Evolutionary conservation across 2,329 filamentous ascomycete genomes (phyloP).

Genomic region (Pestalotiopsis sp.): DNA sequence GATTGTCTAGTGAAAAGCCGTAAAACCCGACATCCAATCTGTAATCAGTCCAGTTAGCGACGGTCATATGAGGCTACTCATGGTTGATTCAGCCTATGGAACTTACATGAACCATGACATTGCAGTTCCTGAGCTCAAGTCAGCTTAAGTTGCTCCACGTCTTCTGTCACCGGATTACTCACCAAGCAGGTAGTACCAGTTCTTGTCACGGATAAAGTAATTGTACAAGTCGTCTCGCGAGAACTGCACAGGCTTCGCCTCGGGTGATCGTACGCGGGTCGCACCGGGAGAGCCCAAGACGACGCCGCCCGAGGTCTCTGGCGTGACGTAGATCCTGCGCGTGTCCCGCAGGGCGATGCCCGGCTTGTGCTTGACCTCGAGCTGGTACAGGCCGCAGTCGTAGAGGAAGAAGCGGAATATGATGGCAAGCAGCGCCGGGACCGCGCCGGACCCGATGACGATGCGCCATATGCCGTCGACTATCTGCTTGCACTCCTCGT

Average conservation of each 20-base stretch:
- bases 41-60: slow-evolving; percentile 9
- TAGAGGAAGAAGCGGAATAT: slow-evolving; percentile 69
- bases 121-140: slow-evolving; percentile 15
- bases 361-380: slow-evolving; percentile 66
- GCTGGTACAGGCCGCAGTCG: slow-evolving; percentile 66
- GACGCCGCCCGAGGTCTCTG: slow-evolving; percentile 33
- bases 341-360: slow-evolving; percentile 61
- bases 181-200: slow-evolving; percentile 47
- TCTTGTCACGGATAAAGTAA: slow-evolving; percentile 52
- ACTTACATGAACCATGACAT: slow-evolving; percentile 20
- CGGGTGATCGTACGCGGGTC: slow-evolving; percentile 21
- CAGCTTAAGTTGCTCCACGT: not conserved
- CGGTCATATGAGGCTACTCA: too few species aligned
- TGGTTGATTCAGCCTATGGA: slow-evolving; percentile 7
- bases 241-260: slow-evolving; percentile 49
- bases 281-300: slow-evolving; percentile 33
- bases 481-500: slow-evolving; percentile 46
- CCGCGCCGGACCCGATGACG: slow-evolving; percentile 66
- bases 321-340: slow-evolving; percentile 57
- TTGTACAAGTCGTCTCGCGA: slow-evolving; percentile 49
- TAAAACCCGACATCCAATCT: slow-evolving; percentile 60
- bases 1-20: slow-evolving; percentile 53
- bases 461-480: slow-evolving; percentile 69
- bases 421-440: slow-evolving; percentile 65
- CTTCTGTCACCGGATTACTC: not conserved